Percentiles rank a stretch among this genome's conserved stretches.
Evolutionary conservation across 306 rosid genomes (phyloP).

Genomic region (Cucurbita argyrosperma): DNA sequence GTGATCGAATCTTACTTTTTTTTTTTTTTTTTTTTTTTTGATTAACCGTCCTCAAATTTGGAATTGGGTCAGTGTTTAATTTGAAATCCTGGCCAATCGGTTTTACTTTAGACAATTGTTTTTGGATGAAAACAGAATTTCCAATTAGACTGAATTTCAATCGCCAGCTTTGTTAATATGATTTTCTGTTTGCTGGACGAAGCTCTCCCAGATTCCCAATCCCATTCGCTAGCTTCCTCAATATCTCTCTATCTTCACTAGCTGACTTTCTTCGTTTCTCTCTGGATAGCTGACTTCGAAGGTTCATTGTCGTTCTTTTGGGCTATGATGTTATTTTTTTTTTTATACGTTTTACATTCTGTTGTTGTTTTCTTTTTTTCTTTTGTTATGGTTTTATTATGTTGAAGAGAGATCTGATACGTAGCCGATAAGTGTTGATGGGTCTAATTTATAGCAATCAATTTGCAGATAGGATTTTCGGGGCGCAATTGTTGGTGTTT

Average conservation of each 20-base stretch:
- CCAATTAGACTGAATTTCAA: neutral
- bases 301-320: neutral
- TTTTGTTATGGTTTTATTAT: neutral
- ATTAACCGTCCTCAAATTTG: neutral
- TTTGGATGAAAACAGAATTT: neutral
- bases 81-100: neutral
- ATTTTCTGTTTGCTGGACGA: neutral
- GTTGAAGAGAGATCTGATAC: neutral
- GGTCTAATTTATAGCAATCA: neutral
- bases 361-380: neutral
- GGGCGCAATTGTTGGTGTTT: neutral
- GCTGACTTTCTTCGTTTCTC: neutral
- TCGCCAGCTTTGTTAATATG: neutral
- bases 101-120: neutral
- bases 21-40: neutral
- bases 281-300: neutral
- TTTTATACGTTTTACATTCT: neutral
- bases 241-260: neutral
- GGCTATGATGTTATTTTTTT: neutral
- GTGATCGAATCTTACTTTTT: neutral
- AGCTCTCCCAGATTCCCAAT: neutral
- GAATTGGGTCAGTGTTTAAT: neutral
- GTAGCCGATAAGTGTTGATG: neutral
- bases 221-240: neutral
- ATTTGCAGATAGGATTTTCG: conserved; percentile 13